Evolutionary conservation across 2,329 filamentous ascomycete species (phyloP).

Genomic region (Alternaria brassicae): DNA sequence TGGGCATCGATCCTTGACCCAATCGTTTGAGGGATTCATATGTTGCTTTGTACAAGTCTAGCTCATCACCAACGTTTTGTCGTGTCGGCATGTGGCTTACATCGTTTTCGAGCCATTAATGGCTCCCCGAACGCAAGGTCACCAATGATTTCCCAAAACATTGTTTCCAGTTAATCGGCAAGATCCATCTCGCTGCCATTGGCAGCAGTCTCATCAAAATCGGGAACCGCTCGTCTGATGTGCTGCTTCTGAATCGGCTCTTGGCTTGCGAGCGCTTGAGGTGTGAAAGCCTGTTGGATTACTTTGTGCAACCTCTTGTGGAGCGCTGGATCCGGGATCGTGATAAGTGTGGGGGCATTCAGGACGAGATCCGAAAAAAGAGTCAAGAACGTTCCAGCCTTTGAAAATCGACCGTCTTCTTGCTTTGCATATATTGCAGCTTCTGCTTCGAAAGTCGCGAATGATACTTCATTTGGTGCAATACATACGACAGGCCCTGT

Average conservation of each 20-base stretch:
- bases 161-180: constrained; percentile 2
- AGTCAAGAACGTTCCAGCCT: constrained; percentile 4
- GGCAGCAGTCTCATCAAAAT: not conserved
- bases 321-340: not conserved
- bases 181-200: not conserved
- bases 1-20: constrained; percentile 1
- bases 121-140: constrained; percentile 5
- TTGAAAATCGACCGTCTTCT: constrained; percentile 1
- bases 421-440: constrained; percentile 1
- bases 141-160: constrained; percentile 4
- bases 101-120: constrained; percentile 3
- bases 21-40: not conserved
- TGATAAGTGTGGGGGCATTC: constrained; percentile 5
- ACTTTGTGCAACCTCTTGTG: constrained; percentile 5
- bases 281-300: constrained; percentile 3
- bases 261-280: constrained; percentile 5
- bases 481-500: not conserved
- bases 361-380: constrained; percentile 2
- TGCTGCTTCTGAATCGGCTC: constrained; percentile 3
- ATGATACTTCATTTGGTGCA: constrained; percentile 2
- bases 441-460: constrained; percentile 1
- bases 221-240: not conserved
- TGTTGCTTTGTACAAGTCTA: not conserved
- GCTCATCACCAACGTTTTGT: not conserved
- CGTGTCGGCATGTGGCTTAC: not conserved